Base-by-base conservation (phyloP, 169 alveolate species). In the Cryptosporidium canis region DNA sequence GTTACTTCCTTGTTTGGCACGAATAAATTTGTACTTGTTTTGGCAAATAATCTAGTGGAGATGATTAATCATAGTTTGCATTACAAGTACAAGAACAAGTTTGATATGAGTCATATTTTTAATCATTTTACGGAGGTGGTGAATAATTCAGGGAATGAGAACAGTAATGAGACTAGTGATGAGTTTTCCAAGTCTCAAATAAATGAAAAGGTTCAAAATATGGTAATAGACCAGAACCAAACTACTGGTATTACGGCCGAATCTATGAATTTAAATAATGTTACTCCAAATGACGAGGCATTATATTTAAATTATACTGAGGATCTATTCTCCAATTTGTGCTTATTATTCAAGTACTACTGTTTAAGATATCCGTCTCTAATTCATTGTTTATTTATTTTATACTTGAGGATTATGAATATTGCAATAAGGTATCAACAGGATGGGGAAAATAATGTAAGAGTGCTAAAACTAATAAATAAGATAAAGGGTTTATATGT, bases 341-440 rank as follows among this genome's bases (percentile, higher is more conserved):
- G 55, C 3, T 53, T 48, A 35, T 27, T 77, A 39, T 77, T 58
- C 29, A 77, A 77, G 29, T 77, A 77, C 0, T 58, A 61, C 37
- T 77, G 77, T 35, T 14, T 77, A 29, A 39, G 61, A 27, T 58
- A 77, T 39, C 87, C 87, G 33, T 21, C n/a, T 2, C 29, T 77
- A 37, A 77, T 77, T 11, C 33, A 77, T 35, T 43, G 24, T 6
- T 27, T 77, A 24, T 39, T 77, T 18, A n/a, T 14, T 7, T 41
- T 66, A 43, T 43, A 43, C 12, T 44, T 27, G 27, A 66, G 61
- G 29, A 21, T 66, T 27, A 41, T 43, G 4, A 6, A 21, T 41
- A 61, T 9, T 16, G 41, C 41, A 29, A 4, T 21, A 37, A 66
- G 27, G 47, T 21, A n/a, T 21, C 83, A 63, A n/a, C 47, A 63